Evolutionary conservation across 768 basidiomycete genomes (phyloP), one percentile per base, ranked within the genome.

Genomic region (Lentinula sp.): DNA sequence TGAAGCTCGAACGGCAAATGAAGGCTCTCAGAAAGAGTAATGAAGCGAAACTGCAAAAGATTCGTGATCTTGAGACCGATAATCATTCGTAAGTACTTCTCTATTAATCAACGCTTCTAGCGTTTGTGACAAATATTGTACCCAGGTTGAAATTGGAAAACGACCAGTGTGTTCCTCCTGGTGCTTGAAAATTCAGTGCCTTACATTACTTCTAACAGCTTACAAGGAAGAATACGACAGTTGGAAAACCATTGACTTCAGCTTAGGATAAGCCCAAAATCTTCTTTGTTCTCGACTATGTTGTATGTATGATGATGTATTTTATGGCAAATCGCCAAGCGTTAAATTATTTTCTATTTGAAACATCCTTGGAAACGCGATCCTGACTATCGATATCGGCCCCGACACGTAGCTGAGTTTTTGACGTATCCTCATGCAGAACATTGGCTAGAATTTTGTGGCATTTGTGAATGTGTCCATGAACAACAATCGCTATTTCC

Each of bases 1-100:
- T 62, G 37, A 73, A 70, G 57, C 70, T 81, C 41, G 78, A 82
- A 62, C 70, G 76, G 41, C 74, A 74, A 59, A 62, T 69, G 9
- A 64, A 64, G 8, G 76, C 78, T 20, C 68, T 75, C 51, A 72
- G 72, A 48, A 71, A 74, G 48, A 71, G 73, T 28, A 73, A 72
- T 13, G 66, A 67, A 3, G 68, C 67, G 4, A 80, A 79, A 62
- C 67, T 67, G 36, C 66, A 62, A 45, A 69, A 68, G 60, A 76
- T 78, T 37, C 57, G 58, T 8, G 64, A 67, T 49, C 61, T 77
- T 36, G 66, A 73, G 54, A 61, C 66, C 42, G 69, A 72, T 43
- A 66, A 71, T 37, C 61, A 67, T 50, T 59, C 41, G 66, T 59
- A 64, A 65, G 75, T 73, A 42, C 63, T 61, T 23, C n/a, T 12